Conservation (phyloP, 345 rosid genomes). For the rapeseed (Brassica napus) region DNA sequence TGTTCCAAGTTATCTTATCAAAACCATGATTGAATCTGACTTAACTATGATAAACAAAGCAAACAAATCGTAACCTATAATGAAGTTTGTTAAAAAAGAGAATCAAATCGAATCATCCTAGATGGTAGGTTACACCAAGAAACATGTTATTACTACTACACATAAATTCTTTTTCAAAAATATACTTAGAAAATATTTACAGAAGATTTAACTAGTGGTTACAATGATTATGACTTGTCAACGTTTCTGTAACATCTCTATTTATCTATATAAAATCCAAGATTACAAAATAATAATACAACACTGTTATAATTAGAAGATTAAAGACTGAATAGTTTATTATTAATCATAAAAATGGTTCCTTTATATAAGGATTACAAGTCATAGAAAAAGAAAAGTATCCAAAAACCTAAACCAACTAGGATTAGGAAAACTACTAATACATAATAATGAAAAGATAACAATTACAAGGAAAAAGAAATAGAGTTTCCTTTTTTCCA, state of each 20-base stretch:
- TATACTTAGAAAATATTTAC: neutral
- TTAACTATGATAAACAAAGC: neutral
- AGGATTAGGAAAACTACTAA: no score
- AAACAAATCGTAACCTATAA: conserved; percentile 1
- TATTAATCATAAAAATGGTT: no score
- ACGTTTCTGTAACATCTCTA: neutral
- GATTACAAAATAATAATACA: neutral
- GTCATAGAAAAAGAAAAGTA: no score
- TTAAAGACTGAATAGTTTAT: no score
- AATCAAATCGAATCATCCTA: conserved; percentile 29
- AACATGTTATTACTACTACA: conserved; percentile 31
- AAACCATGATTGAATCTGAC: conserved; percentile 25
- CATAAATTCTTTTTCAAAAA: neutral
- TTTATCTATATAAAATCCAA: neutral
- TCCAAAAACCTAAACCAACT: no score
- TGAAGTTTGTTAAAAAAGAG: neutral
- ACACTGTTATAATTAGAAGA: no score
- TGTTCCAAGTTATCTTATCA: conserved; percentile 35
- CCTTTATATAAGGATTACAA: no score
- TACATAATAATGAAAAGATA: no score
- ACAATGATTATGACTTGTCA: neutral
- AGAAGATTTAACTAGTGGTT: conserved; percentile 15
- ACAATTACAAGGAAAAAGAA: no score
- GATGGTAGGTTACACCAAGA: conserved; percentile 30
- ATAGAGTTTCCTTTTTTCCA: no score